Percentiles rank a stretch among this genome's conserved stretches.
phyloP scores from a whole-genome alignment of 805 yeast species.

The Torulaspora maleeae region DNA sequence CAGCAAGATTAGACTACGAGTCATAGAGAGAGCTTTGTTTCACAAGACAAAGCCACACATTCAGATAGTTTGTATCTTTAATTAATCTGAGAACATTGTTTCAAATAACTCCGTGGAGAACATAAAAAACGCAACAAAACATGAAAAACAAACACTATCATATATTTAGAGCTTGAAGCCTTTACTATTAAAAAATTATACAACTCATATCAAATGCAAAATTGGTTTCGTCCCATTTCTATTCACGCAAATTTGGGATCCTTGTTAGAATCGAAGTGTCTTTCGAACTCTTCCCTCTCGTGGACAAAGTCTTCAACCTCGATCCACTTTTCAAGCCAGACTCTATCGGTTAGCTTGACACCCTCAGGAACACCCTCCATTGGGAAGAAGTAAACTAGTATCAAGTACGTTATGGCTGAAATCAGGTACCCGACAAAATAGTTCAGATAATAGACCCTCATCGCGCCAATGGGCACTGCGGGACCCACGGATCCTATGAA shows the following conservation, averaged over 20 bases:
- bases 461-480: slow-evolving; percentile 77
- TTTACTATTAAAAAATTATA: neutral
- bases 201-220: neutral
- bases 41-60: no score
- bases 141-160: neutral
- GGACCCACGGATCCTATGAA: slow-evolving; percentile 78
- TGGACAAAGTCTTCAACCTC: slow-evolving; percentile 61
- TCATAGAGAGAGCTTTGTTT: neutral
- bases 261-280: slow-evolving; percentile 2
- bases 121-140: neutral
- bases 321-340: slow-evolving; percentile 57
- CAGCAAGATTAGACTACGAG: neutral
- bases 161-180: neutral
- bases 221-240: neutral
- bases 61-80: neutral
- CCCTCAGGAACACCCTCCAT: slow-evolving; percentile 43
- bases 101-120: neutral
- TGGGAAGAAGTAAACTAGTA: slow-evolving; percentile 52
- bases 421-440: slow-evolving; percentile 71
- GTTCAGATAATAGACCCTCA: slow-evolving; percentile 63
- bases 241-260: slow-evolving; percentile 3
- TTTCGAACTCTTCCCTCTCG: slow-evolving; percentile 22
- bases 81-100: neutral
- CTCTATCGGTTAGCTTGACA: slow-evolving; percentile 38
- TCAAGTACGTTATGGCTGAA: slow-evolving; percentile 51